Evolutionary conservation across 2,329 filamentous ascomycete genomes (phyloP).

Genomic region (Mollisiaceae sp.): DNA sequence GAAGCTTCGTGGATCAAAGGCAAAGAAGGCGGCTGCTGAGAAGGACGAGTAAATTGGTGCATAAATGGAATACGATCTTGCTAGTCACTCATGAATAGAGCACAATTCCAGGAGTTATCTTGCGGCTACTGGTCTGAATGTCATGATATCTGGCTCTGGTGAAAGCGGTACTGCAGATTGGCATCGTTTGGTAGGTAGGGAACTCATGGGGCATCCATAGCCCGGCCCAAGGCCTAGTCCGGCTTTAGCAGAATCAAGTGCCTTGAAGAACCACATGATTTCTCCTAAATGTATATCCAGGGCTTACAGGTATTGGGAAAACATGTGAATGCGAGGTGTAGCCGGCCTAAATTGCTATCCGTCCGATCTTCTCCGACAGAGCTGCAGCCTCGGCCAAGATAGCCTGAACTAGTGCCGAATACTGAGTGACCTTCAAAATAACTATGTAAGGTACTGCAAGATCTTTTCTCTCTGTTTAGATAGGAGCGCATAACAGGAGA

Average conservation of each 20-base stretch:
- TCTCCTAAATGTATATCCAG: conserved; percentile 14
- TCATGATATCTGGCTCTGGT: conserved; percentile 26
- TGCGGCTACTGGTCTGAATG: conserved; percentile 27
- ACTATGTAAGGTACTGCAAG: conserved; percentile 14
- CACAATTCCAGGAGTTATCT: conserved; percentile 35
- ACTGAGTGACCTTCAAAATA: conserved; percentile 7
- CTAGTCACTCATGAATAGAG: conserved; percentile 36
- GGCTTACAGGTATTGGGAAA: background rate
- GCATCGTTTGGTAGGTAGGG: conserved; percentile 12
- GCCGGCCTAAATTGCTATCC: background rate
- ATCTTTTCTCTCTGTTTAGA: conserved; percentile 7
- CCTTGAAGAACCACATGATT: conserved; percentile 20
- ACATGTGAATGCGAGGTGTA: conserved; percentile 34
- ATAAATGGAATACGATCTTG: conserved; percentile 28
- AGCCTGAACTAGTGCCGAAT: conserved; percentile 15
- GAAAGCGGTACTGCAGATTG: conserved; percentile 15
- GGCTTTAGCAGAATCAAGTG: conserved; percentile 21
- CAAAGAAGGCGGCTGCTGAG: conserved; percentile 69
- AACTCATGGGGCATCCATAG: conserved; percentile 18
- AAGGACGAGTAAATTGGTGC: conserved; percentile 47
- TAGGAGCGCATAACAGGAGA: conserved; percentile 5
- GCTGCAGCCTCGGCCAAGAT: conserved; percentile 19
- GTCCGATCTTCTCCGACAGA: conserved; percentile 23
- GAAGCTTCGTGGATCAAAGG: conserved; percentile 82
- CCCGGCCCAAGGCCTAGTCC: conserved; percentile 10